Base-by-base conservation (phyloP, 371 early-diverging fungal genomes). In the Coemansia sp. region DNA sequence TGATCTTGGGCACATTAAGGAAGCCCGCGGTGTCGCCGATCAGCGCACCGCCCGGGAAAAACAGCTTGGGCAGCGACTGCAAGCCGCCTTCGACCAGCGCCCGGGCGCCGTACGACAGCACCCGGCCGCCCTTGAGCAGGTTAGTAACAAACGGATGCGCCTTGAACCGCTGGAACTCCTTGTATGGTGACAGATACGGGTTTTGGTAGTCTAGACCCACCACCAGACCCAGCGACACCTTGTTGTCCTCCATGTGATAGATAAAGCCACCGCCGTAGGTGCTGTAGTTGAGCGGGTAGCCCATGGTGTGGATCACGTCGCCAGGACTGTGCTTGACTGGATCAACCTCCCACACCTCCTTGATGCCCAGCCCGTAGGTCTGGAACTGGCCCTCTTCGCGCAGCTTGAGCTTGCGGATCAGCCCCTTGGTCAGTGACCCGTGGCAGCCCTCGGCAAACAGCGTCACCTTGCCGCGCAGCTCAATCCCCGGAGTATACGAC, bases 381-480 rank as follows among this genome's bases (percentile, higher is more conserved):
- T 92, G 87, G 55, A 69, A 77, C 58, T 72, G 49, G 34, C 56
- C 77, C 18, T 95, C 90, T 6, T 66, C 67, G 38, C 99, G 85
- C 65, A 98, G 81, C 66, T 88, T 87, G 74, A 92, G 95, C 77
- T 94, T 90, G 65, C 84, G 81, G 66, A 92, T 85, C 50, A 98
- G 77, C 54, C 88, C 83, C 84, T 98, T 98, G 58, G 97, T 89
- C 40, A 98, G 81, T 32, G 93, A 92, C 12, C 99, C 98, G 66
- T 98, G 98, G 77, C 97, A 97, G 14, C 99, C 99, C 79, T 98
- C 99, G 43, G 95, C 99, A 82, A 98, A 94, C 44, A 97, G 75
- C 9, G 98, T 97, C 29, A 97, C 87, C 77, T 91, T 93, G 46
- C 95, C 96, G 51, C 89, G 91, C 60, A 98, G 85, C 77, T 90